Evolutionary conservation across 371 early-diverging fungal species (phyloP), one percentile per base, ranked within the genome.

Genomic region (Mycotypha africana): DNA sequence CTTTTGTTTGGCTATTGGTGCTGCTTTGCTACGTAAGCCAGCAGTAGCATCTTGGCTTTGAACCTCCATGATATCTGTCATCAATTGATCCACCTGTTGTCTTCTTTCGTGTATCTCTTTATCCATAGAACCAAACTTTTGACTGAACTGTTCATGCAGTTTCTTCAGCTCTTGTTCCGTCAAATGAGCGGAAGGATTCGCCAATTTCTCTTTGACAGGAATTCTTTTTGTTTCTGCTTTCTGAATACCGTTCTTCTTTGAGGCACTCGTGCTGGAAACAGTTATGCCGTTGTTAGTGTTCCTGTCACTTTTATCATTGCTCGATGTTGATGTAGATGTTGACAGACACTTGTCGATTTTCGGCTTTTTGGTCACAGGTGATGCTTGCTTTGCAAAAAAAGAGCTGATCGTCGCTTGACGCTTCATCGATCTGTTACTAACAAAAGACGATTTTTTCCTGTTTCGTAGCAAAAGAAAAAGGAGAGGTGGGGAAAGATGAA

Each of bases 331-430:
- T 6, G 23, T 3, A 23, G n/a, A 2, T 44, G 33, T 16, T 32
- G 24, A 8, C 12, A 15, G 20, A 16, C 15, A 15, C 4, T 23
- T 14, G 38, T 42, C 30, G 4, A 25, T 37, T 11, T 26, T 15
- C 31, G 34, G 21, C 17, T 39, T 20, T 33, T 38, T 5, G 38
- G 38, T 21, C 26, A 49, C 4, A 47, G 42, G 2, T 31, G 30
- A 35, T 7, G 33, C 14, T 26, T 50, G 38, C 17, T 47, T 56
- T 20, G 39, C 44, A 26, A 63, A 63, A 16, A 49, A 63, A 4
- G 64, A 47, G 8, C 56, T 59, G 4, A 63, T 49, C 6, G 56
- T 55, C 17, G 53, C 23, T 23, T 63, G 64, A 20, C 56, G 59
- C 34, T 63, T 59, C 64, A 63, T 63, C n/a, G n/a, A n/a, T n/a